phyloP scores from a whole-genome alignment of 1,139 yeast species.

The Scheffersomyces stambukii region DNA sequence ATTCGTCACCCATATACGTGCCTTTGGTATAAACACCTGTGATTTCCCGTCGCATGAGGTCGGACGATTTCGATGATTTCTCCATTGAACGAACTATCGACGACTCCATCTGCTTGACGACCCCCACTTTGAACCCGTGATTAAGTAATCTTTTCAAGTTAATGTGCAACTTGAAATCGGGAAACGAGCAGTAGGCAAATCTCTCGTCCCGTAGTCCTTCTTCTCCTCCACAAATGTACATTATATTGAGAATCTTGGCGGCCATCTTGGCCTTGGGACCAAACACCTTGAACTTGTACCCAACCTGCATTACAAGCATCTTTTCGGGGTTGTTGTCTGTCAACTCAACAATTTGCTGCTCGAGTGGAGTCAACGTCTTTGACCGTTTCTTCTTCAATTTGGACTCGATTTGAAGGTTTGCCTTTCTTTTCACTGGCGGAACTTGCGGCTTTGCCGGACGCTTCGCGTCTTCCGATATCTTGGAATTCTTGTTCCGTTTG shows the following conservation, averaged over 20 bases:
- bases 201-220: conserved; percentile 60
- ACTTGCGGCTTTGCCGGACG: no score
- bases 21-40: conserved; percentile 79
- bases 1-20: conserved; percentile 70
- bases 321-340: conserved; percentile 61
- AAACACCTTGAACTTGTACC: conserved; percentile 83
- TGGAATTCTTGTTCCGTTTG: neutral
- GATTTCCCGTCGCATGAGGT: conserved; percentile 64
- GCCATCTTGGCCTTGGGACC: conserved; percentile 80
- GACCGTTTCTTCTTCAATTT: conserved; percentile 5
- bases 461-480: neutral
- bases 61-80: conserved; percentile 34
- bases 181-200: conserved; percentile 83
- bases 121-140: conserved; percentile 72
- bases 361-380: conserved; percentile 62
- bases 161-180: conserved; percentile 67
- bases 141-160: conserved; percentile 66
- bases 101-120: conserved; percentile 82
- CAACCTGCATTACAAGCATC: conserved; percentile 77
- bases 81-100: conserved; percentile 59
- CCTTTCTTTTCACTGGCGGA: no score
- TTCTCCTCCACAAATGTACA: no score
- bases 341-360: conserved; percentile 66
- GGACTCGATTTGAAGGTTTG: no score
- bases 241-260: conserved; percentile 61